phyloP scores from a whole-genome alignment of 305 asterid species.

The Fraxinus paxiana region DNA sequence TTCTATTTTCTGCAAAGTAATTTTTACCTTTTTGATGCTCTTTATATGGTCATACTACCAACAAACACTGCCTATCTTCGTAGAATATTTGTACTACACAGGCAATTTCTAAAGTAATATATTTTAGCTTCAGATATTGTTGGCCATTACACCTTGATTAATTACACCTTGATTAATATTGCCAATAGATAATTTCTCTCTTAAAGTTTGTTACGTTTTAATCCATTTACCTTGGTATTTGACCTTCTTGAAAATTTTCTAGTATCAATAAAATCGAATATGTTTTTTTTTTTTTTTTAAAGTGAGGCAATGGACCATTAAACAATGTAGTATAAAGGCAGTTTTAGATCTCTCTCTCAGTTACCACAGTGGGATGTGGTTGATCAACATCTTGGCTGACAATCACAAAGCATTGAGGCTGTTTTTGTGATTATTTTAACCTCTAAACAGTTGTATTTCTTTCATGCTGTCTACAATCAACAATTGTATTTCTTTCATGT shows the following conservation, averaged over 20 bases:
- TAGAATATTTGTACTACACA: background rate
- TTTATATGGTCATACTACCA: background rate
- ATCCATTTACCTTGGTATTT: background rate
- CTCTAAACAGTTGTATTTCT: background rate
- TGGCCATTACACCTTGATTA: background rate
- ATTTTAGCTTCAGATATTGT: conserved; percentile 1
- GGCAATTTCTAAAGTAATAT: background rate
- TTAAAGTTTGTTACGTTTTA: background rate
- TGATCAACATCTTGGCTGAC: background rate
- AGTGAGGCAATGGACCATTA: too few relatives aligned
- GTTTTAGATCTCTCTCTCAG: background rate
- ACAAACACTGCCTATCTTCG: background rate
- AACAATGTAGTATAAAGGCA: background rate
- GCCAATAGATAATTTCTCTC: background rate
- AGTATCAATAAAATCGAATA: too few relatives aligned
- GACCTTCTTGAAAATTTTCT: background rate
- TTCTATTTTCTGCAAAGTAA: background rate
- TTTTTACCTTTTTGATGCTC: background rate
- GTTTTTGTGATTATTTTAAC: background rate
- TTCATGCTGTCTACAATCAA: background rate
- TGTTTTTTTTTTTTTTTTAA: too few relatives aligned
- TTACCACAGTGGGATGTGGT: background rate
- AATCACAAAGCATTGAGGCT: background rate
- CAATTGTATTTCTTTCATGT: too few relatives aligned
- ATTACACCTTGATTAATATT: background rate